Evolutionary conservation across 805 yeast species (phyloP), one percentile per base, ranked within the genome.

Genomic region (Yarrowia porcina): DNA sequence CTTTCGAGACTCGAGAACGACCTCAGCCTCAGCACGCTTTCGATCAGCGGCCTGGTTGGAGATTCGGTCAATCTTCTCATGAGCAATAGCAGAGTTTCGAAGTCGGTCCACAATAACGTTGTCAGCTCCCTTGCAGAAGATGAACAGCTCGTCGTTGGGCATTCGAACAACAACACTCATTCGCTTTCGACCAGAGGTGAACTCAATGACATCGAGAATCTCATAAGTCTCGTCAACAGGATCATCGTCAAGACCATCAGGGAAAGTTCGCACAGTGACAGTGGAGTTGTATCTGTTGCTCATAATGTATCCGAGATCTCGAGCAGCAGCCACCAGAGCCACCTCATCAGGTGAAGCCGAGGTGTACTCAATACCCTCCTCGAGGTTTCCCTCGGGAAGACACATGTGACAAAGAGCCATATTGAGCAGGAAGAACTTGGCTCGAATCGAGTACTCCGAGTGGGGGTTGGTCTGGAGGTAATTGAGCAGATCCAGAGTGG

Each of bases 291-390:
- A 83, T 62, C 88, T 83, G 64, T 89, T 90, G 63, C 78, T 80
- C 8, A 92, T 88, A n/a, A 92, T 85, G 72, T 80, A 94, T 0
- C 99, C 99, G 79, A 94, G 80, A 71, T 94, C 99, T 67, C 97
- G 81, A 0, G 99, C 99, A 0, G 98, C 99, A 49, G 87, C 84
- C 2, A 94, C 93, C 30, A 94, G 76, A 0, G 99, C 99, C 56
- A 92, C 75, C 72, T 94, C 99, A 75, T 94, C 99, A 0, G 99
- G 99, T 0, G 97, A 92, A 0, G 98, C 85, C 0, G 98, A 90
- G 71, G 93, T 97, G 69, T 94, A 94, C 59, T 83, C 85, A 10
- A 92, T 82, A 21, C 79, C 77, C 63, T 84, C 86, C 1, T 63
- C 68, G 8, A 63, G 63, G 21, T 67, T 68, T 1, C 69, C 68